phyloP scores from a whole-genome alignment of 345 rosid genomes.

The Capsella bursapastoris region DNA sequence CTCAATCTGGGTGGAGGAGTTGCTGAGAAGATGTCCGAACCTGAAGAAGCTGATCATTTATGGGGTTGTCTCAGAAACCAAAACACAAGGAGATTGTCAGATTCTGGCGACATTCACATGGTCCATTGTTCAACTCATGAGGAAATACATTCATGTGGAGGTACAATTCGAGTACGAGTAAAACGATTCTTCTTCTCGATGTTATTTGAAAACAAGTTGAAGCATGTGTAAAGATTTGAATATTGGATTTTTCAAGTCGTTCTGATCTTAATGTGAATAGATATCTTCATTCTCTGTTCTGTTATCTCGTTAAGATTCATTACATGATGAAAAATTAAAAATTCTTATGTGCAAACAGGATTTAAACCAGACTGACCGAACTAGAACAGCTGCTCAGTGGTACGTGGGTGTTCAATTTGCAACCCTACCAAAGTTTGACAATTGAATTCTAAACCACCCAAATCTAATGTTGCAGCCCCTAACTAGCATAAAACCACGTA shows the following conservation, averaged over 20 bases:
- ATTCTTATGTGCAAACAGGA: too few species aligned
- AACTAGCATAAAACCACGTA: too few species aligned
- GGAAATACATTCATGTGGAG: constrained; percentile 71
- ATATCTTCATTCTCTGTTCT: neutral
- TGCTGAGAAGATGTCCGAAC: constrained; percentile 70
- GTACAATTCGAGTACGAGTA: constrained; percentile 72
- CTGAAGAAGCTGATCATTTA: constrained; percentile 67
- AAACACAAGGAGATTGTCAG: constrained; percentile 67
- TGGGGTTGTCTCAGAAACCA: constrained; percentile 75
- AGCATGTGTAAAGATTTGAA: constrained; percentile 32
- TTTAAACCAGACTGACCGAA: too few species aligned
- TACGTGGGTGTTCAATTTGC: too few species aligned
- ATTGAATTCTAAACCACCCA: too few species aligned
- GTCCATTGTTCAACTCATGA: constrained; percentile 74
- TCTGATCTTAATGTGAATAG: neutral
- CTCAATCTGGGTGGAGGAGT: constrained; percentile 66
- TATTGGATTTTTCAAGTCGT: neutral
- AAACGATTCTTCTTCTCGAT: constrained; percentile 24
- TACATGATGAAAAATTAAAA: too few species aligned
- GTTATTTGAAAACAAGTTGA: constrained; percentile 22
- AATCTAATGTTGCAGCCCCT: too few species aligned
- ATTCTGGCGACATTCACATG: constrained; percentile 71
- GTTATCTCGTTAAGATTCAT: too few species aligned
- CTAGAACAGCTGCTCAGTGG: too few species aligned
- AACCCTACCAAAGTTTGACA: too few species aligned